phyloP scores from a whole-genome alignment of 495 filamentous ascomycete genomes.

The Amorphotheca resinae region DNA sequence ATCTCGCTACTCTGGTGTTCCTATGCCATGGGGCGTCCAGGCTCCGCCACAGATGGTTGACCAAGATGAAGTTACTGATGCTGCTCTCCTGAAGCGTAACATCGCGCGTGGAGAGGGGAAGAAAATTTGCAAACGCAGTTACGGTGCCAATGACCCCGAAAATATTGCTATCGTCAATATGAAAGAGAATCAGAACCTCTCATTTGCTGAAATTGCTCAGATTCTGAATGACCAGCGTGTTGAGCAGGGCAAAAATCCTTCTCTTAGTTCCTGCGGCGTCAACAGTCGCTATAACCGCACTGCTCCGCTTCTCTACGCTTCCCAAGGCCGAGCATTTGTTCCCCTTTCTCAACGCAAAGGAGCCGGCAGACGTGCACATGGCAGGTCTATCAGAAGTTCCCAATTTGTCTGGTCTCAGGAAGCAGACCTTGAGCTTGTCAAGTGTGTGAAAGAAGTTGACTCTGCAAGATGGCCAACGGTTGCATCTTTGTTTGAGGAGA shows the following conservation, averaged over 20 bases:
- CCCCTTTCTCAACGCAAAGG: constrained; percentile 3
- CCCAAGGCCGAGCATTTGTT: constrained; percentile 11
- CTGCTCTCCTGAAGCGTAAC: constrained; percentile 12
- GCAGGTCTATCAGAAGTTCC: background rate
- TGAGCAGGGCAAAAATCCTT: constrained; percentile 5
- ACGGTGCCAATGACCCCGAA: constrained; percentile 20
- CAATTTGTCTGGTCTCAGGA: constrained; percentile 8
- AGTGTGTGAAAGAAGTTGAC: constrained; percentile 3
- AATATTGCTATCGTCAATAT: constrained; percentile 18
- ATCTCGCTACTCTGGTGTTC: constrained; percentile 6
- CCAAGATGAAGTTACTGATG: constrained; percentile 10
- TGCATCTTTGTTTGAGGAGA: constrained; percentile 4
- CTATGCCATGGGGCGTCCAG: constrained; percentile 3
- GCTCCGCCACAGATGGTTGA: background rate
- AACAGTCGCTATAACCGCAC: constrained; percentile 17
- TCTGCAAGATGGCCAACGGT: constrained; percentile 8
- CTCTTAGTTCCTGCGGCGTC: constrained; percentile 3
- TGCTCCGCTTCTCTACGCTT: constrained; percentile 13
- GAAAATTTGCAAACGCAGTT: constrained; percentile 9
- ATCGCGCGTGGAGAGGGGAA: background rate
- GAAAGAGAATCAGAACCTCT: constrained; percentile 4
- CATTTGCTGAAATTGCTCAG: constrained; percentile 8
- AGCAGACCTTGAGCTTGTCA: constrained; percentile 6
- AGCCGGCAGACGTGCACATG: background rate
- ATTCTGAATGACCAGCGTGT: constrained; percentile 12